These are phyloP conservation scores for Erythrophleum ivorense DNA, from an alignment of 331 rosid species.

Conservation along the genomic window DNA sequence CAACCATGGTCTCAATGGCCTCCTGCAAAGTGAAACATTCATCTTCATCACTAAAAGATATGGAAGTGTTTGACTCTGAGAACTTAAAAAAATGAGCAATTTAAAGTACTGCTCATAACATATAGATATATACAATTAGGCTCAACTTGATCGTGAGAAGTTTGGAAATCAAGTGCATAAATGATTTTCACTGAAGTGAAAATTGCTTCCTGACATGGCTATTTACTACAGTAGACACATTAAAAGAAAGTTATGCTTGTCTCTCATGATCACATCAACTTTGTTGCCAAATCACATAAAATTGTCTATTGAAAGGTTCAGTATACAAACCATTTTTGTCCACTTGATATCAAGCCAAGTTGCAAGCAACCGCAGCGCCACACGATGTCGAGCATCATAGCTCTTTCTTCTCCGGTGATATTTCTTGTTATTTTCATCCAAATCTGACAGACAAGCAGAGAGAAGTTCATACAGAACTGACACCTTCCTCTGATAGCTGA, in stretches of 20 bases:
- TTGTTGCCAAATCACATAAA: constrained; percentile 19
- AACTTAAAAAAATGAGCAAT: constrained; percentile 9
- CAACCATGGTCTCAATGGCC: constrained; percentile 90
- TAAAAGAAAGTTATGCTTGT: constrained; percentile 3
- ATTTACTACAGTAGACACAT: constrained; percentile 27
- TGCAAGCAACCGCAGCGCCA: constrained; percentile 71
- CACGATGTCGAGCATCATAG: constrained; percentile 91
- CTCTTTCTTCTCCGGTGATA: constrained; percentile 70
- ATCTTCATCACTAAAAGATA: constrained; percentile 32
- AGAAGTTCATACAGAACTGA: constrained; percentile 79
- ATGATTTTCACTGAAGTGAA: constrained; percentile 25
- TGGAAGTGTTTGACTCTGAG: background rate
- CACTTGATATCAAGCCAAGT: constrained; percentile 91
- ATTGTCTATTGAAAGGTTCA: constrained; percentile 33
- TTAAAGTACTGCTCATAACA: constrained; percentile 15
- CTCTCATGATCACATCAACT: constrained; percentile 23
- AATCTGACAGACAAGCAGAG: constrained; percentile 80
- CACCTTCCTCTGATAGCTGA: constrained; percentile 80
- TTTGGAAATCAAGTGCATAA: constrained; percentile 27
- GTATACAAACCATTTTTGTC: constrained; percentile 72
- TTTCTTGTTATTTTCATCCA: constrained; percentile 52
- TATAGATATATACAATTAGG: constrained; percentile 21
- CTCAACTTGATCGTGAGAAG: constrained; percentile 20
- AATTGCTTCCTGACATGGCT: constrained; percentile 20
- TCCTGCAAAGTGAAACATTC: constrained; percentile 61